These are phyloP conservation scores for Amanita rubescens DNA, from an alignment of 768 basidiomycete genomes.

Conservation along the genomic window DNA sequence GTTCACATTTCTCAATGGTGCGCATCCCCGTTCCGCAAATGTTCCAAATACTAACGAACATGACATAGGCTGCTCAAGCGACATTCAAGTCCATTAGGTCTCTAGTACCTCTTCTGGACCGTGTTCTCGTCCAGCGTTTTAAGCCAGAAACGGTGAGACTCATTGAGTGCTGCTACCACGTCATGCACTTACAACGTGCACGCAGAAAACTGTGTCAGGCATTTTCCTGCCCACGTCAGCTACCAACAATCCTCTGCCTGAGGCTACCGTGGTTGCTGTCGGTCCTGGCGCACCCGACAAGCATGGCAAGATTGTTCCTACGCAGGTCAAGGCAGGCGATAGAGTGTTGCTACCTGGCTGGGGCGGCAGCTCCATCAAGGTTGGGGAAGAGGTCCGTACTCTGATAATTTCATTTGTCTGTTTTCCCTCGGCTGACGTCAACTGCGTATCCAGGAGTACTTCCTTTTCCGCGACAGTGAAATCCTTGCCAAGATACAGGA, in stretches of 20 bases:
- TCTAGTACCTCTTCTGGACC: constrained; percentile 87
- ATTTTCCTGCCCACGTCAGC: constrained; percentile 93
- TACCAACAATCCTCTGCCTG: constrained; percentile 81
- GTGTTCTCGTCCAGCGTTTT: constrained; percentile 95
- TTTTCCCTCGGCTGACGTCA: constrained; percentile 6
- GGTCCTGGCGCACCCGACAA: constrained; percentile 93
- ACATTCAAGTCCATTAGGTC: constrained; percentile 96
- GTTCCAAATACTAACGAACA: not conserved
- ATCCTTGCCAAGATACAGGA: constrained; percentile 96
- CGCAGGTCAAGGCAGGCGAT: constrained; percentile 82
- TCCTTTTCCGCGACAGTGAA: constrained; percentile 89
- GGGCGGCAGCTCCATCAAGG: constrained; percentile 94
- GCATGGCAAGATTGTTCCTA: constrained; percentile 69
- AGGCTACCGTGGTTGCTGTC: constrained; percentile 93
- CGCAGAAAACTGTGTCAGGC: constrained; percentile 94
- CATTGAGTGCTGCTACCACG: not conserved
- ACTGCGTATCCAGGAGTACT: constrained; percentile 65
- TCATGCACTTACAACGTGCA: not conserved
- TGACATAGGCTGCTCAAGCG: constrained; percentile 68
- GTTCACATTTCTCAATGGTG: constrained; percentile 4
- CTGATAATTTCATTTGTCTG: not conserved
- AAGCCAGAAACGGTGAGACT: constrained; percentile 83
- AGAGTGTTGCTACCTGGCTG: constrained; percentile 91
- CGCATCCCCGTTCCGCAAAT: not conserved
- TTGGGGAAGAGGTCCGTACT: constrained; percentile 84